Evolutionary conservation across 108 stramenopile genomes (phyloP).

Genomic region (Skeletonema tropicum): DNA sequence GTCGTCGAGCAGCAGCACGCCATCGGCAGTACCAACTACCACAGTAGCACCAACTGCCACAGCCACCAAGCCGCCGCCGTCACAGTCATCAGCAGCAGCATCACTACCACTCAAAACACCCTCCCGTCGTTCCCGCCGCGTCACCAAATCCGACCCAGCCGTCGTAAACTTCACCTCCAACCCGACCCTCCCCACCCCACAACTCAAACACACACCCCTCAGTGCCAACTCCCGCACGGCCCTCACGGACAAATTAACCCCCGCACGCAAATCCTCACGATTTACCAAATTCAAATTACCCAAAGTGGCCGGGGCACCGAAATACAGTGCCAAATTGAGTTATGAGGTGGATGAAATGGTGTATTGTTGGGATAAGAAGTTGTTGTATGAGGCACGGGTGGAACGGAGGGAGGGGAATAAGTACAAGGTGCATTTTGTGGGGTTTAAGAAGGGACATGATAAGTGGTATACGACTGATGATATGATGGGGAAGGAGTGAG

Average conservation of each 20-base stretch:
- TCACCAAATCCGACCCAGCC: not conserved
- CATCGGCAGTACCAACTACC: no score
- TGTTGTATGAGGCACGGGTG: not conserved
- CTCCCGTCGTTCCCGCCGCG: not conserved
- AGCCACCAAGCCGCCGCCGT: no score
- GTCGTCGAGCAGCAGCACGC: no score
- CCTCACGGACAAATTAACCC: not conserved
- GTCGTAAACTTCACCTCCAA: not conserved
- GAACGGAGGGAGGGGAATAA: not conserved
- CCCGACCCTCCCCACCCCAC: not conserved
- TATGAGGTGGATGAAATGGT: conserved; percentile 3
- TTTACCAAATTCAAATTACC: not conserved
- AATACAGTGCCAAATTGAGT: not conserved
- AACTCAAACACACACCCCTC: not conserved
- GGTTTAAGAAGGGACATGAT: not conserved
- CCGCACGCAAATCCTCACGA: not conserved
- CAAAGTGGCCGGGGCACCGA: not conserved
- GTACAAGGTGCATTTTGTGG: not conserved
- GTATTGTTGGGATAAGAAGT: not conserved
- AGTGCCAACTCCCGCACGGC: not conserved
- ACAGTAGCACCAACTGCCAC: no score
- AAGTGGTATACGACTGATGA: conserved; percentile 1
- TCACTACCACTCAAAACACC: not conserved
- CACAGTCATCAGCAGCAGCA: no score
- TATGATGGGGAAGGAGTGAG: conserved; percentile 3